A percentile compares a stretch with the other conserved stretches of the same genome.
Conservation (phyloP, 495 filamentous ascomycete genomes). For the Aspergillus olivimuriae region DNA sequence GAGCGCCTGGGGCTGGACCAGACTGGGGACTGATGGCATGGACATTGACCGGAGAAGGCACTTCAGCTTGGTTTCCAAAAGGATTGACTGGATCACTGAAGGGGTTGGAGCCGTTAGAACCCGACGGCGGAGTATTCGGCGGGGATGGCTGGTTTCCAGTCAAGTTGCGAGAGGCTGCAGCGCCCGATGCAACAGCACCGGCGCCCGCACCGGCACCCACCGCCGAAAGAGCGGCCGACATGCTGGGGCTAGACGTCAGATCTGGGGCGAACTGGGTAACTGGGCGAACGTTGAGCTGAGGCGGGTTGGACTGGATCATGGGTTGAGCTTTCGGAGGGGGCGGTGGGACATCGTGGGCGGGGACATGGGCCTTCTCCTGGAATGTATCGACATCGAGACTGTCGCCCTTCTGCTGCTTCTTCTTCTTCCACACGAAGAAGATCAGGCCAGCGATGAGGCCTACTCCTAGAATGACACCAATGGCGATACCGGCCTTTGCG, state of each 20-base stretch:
- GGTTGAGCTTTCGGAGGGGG: conserved; percentile 19
- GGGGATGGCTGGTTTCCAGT: conserved; percentile 29
- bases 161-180: conserved; percentile 28
- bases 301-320: conserved; percentile 52
- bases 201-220: conserved; percentile 25
- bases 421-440: conserved; percentile 63
- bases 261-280: conserved; percentile 82
- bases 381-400: conserved; percentile 40
- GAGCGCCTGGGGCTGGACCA: too few species aligned
- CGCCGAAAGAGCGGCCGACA: conserved; percentile 27
- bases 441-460: conserved; percentile 53
- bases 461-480: conserved; percentile 66
- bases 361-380: conserved; percentile 49
- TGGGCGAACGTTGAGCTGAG: conserved; percentile 78
- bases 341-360: conserved; percentile 20
- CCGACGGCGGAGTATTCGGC: conserved; percentile 33
- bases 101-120: conserved; percentile 36
- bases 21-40: conserved; percentile 5
- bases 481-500: conserved; percentile 76
- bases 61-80: conserved; percentile 45
- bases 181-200: conserved; percentile 23
- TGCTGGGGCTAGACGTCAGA: conserved; percentile 37
- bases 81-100: conserved; percentile 47
- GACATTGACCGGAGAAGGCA: conserved; percentile 21
- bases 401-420: conserved; percentile 39